Evolutionary conservation across 2,329 filamentous ascomycete genomes (phyloP).

Genomic region (Venturiaceae sp.): DNA sequence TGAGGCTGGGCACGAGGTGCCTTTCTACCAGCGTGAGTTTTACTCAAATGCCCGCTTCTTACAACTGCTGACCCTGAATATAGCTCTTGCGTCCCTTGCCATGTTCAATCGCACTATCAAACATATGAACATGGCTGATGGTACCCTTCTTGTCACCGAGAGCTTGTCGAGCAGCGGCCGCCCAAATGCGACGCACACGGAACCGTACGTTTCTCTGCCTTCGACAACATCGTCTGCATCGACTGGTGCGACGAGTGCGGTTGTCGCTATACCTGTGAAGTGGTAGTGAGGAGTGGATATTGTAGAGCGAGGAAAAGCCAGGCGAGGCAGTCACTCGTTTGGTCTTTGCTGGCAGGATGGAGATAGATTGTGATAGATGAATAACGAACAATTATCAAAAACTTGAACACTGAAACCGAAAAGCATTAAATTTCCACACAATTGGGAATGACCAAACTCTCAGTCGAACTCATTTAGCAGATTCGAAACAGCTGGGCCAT

Average conservation of each 20-base stretch:
- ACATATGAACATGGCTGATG: slow-evolving; percentile 25
- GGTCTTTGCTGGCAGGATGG: neutral
- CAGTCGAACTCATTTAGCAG: too few species aligned
- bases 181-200: slow-evolving; percentile 29
- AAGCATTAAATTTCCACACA: too few species aligned
- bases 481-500: too few species aligned
- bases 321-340: too few species aligned
- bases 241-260: neutral
- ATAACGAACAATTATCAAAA: neutral
- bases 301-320: neutral
- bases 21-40: slow-evolving; percentile 26
- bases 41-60: neutral
- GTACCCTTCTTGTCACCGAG: slow-evolving; percentile 21
- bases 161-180: slow-evolving; percentile 11
- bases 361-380: neutral
- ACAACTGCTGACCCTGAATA: neutral
- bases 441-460: too few species aligned
- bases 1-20: slow-evolving; percentile 31
- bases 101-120: slow-evolving; percentile 27
- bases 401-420: too few species aligned
- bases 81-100: slow-evolving; percentile 21
- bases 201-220: slow-evolving; percentile 24
- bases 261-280: neutral
- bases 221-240: neutral
- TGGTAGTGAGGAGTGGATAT: neutral